These are phyloP conservation scores for Camelina sativa DNA, from an alignment of 345 rosid species.

Conservation along the genomic window DNA sequence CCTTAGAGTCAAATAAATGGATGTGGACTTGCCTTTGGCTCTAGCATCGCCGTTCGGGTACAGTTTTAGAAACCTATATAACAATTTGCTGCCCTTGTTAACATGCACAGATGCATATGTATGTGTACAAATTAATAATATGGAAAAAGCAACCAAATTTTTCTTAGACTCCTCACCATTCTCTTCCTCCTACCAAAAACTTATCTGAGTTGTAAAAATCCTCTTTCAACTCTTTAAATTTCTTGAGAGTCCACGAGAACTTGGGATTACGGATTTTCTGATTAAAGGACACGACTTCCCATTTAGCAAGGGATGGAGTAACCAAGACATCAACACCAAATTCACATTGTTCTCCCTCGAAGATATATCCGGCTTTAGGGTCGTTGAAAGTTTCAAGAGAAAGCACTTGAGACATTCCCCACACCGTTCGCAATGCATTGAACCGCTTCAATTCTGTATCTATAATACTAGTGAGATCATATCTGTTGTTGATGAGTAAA, in stretches of 20 bases:
- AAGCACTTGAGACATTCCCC: conserved; percentile 16
- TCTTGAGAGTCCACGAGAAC: neutral
- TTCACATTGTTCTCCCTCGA: conserved; percentile 13
- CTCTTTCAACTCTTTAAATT: neutral
- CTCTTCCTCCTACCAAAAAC: neutral
- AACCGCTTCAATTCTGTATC: neutral
- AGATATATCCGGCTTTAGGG: neutral
- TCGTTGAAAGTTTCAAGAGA: conserved; percentile 17
- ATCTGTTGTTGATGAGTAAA: neutral
- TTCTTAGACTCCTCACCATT: conserved; percentile 13
- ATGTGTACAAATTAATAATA: neutral
- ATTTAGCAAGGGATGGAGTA: neutral
- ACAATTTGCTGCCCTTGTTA: neutral
- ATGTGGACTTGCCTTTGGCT: neutral
- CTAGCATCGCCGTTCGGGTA: neutral
- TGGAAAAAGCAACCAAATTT: neutral
- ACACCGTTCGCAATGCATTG: neutral
- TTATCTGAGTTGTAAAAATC: neutral
- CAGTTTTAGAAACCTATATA: neutral
- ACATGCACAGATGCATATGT: neutral
- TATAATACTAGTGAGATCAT: neutral
- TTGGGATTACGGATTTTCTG: neutral
- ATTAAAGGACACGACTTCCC: neutral
- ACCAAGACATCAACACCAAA: conserved; percentile 25
- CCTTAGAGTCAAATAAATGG: neutral